Base-by-base conservation (phyloP, 345 rosid species). In the Gossypium longicalyx region DNA sequence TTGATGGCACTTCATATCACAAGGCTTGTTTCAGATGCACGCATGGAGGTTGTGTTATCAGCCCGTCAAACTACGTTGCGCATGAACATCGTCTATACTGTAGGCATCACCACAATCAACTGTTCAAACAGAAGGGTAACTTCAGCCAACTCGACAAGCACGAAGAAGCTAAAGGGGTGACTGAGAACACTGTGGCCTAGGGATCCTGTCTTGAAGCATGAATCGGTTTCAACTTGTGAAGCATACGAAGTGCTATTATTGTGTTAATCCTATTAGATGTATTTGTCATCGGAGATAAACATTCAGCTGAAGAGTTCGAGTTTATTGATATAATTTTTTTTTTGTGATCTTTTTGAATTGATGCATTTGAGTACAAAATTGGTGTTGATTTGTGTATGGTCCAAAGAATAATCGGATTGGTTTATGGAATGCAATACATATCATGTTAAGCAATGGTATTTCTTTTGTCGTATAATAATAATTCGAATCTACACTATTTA, bases 51-150 rank as follows among this genome's bases (percentile, higher is more conserved):
- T 90, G 93, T 52, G 77, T 87, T 19, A 86, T 90, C 72, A 90
- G 91, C 80, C 88, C 91, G 0, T 86, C 92, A 11, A 87, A 85
- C 77, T 90, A 83, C 53, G 81, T 89, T 23, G 89, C 96, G 4
- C 93, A 88, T 49, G 88, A 86, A 72, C 89, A 87, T 3, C 89
- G 87, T 29, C 85, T 86, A 61, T 89, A 86, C 72, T 90, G 91
- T 76, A 87, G 88, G 82, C 90, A 87, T 83, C 96, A 90, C 83
- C 91, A 88, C 77, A 83, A 76, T 62, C 96, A 89, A 67, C 87
- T 90, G 70, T 90, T 88, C 87, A 88, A 80, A 85, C 79, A 83
- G 77, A 90, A 87, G 70, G 95, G 95, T 2, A 65, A 64, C 72
- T 75, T 64, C 53, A 75, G 71, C 71, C 71, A 64, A 52, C 16